Base-by-base conservation (phyloP, 805 yeast genomes). In the Candida coquimbonensis region DNA sequence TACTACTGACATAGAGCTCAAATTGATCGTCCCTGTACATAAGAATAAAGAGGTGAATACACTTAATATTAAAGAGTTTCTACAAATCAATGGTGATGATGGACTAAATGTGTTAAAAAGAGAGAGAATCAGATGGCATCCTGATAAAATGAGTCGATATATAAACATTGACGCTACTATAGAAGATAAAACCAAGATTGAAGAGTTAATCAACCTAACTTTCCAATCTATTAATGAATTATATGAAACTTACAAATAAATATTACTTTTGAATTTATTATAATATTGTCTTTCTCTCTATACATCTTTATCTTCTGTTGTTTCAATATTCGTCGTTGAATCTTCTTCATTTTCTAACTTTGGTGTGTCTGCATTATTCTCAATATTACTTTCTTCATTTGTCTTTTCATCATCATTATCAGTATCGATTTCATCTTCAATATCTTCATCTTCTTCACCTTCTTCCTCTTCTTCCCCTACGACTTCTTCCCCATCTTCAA, bases 61-160 rank as follows among this genome's bases (percentile, higher is more conserved):
- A 3, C 44, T 25, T 1, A 47, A 51, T 34, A 37, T 63, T 8
- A 24, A 42, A 14, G 5, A 17, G 2, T 62, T 63, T 38, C 38
- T 59, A 9, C 33, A 39, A 9, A 39, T 52, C 4, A 19, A 50
- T 2, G 11, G 16, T 27, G 21, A 4, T 9, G 17, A 38, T 2
- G 51, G 51, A 41, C 45, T 46, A 36, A 40, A 7, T 33, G n/a
- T 7, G 1, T 48, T 68, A 24, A 77, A 73, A 47, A 52, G 48
- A 27, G 88, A 82, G 53, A 59, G 88, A 45, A 59, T 81, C 7
- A 62, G 76, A 49, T 82, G 88, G 88, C 89, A 82, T 57, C 89
- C 89, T 1, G 89, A 82, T 55, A 74, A 72, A 54, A 75, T 82
- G 80, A 54, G 58, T 11, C 56, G 59, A 11, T 57, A 21, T 21